phyloP scores from a whole-genome alignment of 2,329 filamentous ascomycete species.

The Scedosporium apiospermum region DNA sequence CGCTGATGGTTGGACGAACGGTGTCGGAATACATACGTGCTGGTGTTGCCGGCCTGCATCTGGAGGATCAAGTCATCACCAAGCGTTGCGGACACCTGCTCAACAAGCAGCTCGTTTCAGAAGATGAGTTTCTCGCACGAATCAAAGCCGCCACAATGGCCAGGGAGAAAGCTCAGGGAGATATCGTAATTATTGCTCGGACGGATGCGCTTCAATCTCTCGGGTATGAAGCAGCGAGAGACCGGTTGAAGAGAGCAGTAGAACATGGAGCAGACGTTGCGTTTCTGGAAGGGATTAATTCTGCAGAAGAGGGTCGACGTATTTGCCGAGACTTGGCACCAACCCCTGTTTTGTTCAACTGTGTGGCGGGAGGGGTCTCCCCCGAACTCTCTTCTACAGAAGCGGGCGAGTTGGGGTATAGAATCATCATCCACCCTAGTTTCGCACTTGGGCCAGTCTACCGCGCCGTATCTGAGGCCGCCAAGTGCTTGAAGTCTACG shows the following conservation, averaged over 20 bases:
- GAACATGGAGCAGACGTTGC: conserved; percentile 49
- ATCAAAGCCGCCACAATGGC: conserved; percentile 46
- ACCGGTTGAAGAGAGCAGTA: conserved; percentile 38
- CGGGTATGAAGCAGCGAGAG: conserved; percentile 47
- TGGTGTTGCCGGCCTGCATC: conserved; percentile 49
- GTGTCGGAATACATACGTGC: conserved; percentile 41
- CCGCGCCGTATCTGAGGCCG: conserved; percentile 21
- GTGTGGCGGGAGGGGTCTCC: conserved; percentile 45
- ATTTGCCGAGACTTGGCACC: conserved; percentile 37
- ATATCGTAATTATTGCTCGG: conserved; percentile 56
- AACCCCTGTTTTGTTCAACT: conserved; percentile 45
- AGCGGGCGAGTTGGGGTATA: conserved; percentile 45
- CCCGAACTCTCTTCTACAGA: conserved; percentile 42
- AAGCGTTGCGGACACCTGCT: conserved; percentile 58
- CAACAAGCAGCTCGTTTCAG: conserved; percentile 49
- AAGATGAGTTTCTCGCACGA: conserved; percentile 40
- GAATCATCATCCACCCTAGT: conserved; percentile 48
- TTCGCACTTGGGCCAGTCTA: conserved; percentile 37
- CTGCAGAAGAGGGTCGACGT: conserved; percentile 36
- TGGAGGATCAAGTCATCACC: conserved; percentile 53
- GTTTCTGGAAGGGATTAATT: conserved; percentile 49
- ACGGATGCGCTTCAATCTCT: conserved; percentile 50
- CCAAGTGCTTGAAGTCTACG: not conserved
- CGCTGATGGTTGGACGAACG: conserved; percentile 42
- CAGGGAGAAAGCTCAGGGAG: conserved; percentile 34